These are phyloP conservation scores for Cryphonectria radicalis DNA, from an alignment of 2,329 filamentous ascomycete genomes.

Conservation along the genomic window DNA sequence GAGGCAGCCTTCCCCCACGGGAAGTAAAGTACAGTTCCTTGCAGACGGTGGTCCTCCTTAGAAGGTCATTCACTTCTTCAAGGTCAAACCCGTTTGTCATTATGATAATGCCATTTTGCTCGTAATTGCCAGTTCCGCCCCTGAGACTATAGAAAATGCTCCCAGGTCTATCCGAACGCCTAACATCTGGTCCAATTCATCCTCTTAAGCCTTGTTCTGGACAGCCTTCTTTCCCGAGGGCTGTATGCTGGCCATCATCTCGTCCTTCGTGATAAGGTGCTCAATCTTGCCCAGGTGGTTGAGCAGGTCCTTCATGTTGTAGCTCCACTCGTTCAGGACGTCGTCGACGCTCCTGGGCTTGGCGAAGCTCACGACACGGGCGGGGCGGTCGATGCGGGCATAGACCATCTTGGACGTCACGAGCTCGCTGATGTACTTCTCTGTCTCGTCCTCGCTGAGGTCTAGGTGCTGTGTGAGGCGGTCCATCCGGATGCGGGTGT, in stretches of 20 bases:
- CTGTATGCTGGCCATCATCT: slow-evolving; percentile 99
- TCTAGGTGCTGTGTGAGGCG: slow-evolving; percentile 90
- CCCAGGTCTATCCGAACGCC: slow-evolving; percentile 13
- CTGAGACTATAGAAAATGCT: slow-evolving; percentile 9
- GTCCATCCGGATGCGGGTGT: slow-evolving; percentile 93
- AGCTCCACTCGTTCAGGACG: slow-evolving; percentile 96
- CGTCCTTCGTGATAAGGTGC: slow-evolving; percentile 98
- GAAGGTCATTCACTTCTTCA: not conserved
- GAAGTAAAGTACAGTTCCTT: not conserved
- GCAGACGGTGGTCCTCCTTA: not conserved
- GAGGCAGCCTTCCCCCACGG: not conserved
- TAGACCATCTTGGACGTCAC: slow-evolving; percentile 98
- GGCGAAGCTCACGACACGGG: slow-evolving; percentile 89
- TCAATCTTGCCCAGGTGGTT: slow-evolving; percentile 86
- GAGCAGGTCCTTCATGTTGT: slow-evolving; percentile 77
- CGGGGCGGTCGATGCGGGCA: slow-evolving; percentile 94
- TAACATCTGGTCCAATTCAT: slow-evolving; percentile 12
- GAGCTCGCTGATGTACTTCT: slow-evolving; percentile 97
- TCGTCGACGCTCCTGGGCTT: slow-evolving; percentile 95
- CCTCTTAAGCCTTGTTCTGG: slow-evolving; percentile 17
- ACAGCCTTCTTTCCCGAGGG: slow-evolving; percentile 46
- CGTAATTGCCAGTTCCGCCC: slow-evolving; percentile 13
- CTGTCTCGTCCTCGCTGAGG: slow-evolving; percentile 91
- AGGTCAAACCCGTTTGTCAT: not conserved
- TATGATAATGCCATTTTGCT: slow-evolving; percentile 10